Conservation (phyloP, 306 rosid genomes). For the Prunus mongolica region DNA sequence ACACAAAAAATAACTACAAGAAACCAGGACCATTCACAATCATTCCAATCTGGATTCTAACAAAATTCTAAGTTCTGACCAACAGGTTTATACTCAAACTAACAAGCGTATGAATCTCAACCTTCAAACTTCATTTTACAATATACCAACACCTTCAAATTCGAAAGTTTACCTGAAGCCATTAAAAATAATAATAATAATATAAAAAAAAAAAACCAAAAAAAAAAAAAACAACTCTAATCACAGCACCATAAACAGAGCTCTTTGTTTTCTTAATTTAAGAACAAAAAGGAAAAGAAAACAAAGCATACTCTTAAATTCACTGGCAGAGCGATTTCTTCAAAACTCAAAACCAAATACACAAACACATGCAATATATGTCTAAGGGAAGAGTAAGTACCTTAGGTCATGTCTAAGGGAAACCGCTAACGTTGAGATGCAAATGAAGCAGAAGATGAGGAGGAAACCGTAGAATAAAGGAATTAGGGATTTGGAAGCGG, state of each 20-base stretch:
- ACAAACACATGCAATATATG: too few relatives aligned
- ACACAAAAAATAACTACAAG: not conserved
- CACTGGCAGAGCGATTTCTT: not conserved
- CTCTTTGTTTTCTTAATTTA: not conserved
- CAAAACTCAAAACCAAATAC: not conserved
- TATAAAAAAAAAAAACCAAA: too few relatives aligned
- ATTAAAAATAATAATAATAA: too few relatives aligned
- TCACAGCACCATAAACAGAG: not conserved
- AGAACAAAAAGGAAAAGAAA: not conserved
- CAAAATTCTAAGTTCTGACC: not conserved
- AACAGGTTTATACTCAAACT: not conserved
- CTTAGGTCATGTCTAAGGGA: not conserved
- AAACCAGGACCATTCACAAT: not conserved
- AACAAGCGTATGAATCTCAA: not conserved
- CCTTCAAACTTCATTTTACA: not conserved
- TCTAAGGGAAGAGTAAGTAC: not conserved
- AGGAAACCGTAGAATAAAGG: not conserved
- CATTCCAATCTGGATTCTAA: not conserved
- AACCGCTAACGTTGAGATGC: conserved; percentile 3
- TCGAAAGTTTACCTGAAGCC: not conserved
- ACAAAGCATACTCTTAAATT: not conserved
- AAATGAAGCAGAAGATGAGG: not conserved
- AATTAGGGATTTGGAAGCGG: not conserved
- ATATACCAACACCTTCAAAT: not conserved
- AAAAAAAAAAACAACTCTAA: not conserved